These are phyloP conservation scores for Chrysoporthe puriensis DNA, from an alignment of 2,329 filamentous ascomycete species.

Conservation along the genomic window DNA sequence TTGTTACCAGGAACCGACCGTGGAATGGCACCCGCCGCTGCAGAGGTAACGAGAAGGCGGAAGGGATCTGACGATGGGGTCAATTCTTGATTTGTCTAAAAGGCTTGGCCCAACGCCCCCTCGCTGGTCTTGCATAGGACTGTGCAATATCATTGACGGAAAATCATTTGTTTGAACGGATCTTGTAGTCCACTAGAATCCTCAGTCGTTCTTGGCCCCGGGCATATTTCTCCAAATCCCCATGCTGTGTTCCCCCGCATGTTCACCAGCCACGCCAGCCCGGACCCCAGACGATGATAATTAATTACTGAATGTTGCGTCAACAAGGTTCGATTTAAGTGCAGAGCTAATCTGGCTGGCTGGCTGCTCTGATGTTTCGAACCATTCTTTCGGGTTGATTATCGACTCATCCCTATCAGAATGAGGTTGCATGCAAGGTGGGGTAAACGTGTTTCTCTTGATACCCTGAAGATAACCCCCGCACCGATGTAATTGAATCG, in stretches of 20 bases:
- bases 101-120: constrained; percentile 14
- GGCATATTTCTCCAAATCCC: background rate
- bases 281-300: background rate
- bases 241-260: constrained; percentile 16
- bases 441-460: background rate
- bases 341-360: background rate
- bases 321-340: background rate
- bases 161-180: constrained; percentile 3
- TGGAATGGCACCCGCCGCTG: background rate
- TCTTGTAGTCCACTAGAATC: background rate
- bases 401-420: background rate
- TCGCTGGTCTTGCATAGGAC: constrained; percentile 1
- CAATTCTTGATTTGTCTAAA: constrained; percentile 8
- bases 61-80: constrained; percentile 1
- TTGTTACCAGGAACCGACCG: background rate
- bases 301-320: background rate
- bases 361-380: background rate
- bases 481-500: background rate
- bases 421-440: background rate
- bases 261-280: background rate
- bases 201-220: background rate
- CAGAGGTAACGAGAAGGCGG: background rate
- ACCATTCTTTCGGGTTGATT: too few species aligned
- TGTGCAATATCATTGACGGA: constrained; percentile 24
- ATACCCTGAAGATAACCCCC: background rate